phyloP scores from a whole-genome alignment of 352 stramenopile genomes.

The Phytophthora pini region DNA sequence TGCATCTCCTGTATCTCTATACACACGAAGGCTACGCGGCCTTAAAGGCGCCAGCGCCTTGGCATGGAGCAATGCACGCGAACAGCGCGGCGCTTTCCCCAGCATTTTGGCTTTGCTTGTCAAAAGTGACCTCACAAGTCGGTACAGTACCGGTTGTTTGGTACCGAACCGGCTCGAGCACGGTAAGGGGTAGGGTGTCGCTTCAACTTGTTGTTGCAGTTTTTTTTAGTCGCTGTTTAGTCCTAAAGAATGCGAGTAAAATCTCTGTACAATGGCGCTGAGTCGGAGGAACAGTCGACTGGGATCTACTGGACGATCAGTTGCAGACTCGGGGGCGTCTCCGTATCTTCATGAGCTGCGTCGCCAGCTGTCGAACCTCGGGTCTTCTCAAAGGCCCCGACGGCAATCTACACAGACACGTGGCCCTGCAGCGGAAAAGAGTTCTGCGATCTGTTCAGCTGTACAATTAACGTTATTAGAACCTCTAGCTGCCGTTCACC shows the following conservation, averaged over 20 bases:
- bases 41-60: constrained; percentile 1
- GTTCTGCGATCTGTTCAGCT: constrained; percentile 22
- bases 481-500: constrained; percentile 16
- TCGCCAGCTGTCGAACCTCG: constrained; percentile 22
- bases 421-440: constrained; percentile 36
- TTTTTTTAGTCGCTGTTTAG: neutral
- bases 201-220: constrained; percentile 5
- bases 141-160: neutral
- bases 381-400: constrained; percentile 18
- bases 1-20: neutral
- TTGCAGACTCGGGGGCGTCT: constrained; percentile 11
- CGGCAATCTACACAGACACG: constrained; percentile 12
- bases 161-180: neutral
- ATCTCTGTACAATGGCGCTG: constrained; percentile 14
- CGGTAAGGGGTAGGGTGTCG: neutral
- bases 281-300: constrained; percentile 25
- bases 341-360: constrained; percentile 27
- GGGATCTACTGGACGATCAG: constrained; percentile 6
- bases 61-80: constrained; percentile 13
- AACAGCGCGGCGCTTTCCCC: neutral
- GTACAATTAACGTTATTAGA: constrained; percentile 22
- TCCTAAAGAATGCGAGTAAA: too few species aligned
- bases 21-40: neutral
- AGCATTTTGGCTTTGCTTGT: constrained; percentile 6
- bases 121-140: neutral